phyloP scores from a whole-genome alignment of 1,284 basidiomycete genomes.

The Caloboletus firmus region DNA sequence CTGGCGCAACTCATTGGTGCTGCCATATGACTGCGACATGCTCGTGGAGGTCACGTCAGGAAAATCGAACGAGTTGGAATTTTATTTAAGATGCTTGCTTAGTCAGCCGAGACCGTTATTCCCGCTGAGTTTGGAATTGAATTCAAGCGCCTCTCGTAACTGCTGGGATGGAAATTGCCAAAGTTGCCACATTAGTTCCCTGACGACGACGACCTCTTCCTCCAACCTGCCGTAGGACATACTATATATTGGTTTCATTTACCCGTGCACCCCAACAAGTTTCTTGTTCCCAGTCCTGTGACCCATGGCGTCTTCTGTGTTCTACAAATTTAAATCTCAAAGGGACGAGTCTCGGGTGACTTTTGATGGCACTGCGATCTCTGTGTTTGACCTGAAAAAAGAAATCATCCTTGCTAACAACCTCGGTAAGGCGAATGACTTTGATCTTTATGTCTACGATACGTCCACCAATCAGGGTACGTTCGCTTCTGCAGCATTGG shows the following conservation, averaged over 20 bases:
- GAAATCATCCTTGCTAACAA: slow-evolving; percentile 97
- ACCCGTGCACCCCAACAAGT: slow-evolving; percentile 16
- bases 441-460: slow-evolving; percentile 90
- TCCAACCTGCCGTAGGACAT: slow-evolving; percentile 15
- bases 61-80: slow-evolving; percentile 19
- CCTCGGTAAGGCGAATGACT: slow-evolving; percentile 94
- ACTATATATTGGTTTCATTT: slow-evolving; percentile 25
- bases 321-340: slow-evolving; percentile 97
- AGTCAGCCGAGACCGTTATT: slow-evolving; percentile 11
- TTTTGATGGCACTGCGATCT: slow-evolving; percentile 98
- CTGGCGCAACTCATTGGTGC: slow-evolving; percentile 28
- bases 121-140: slow-evolving; percentile 9
- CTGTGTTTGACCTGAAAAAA: slow-evolving; percentile 98
- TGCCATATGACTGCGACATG: slow-evolving; percentile 34
- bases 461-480: slow-evolving; percentile 82
- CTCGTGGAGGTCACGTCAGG: neutral
- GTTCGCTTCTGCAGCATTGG: slow-evolving; percentile 35
- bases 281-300: slow-evolving; percentile 16
- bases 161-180: neutral
- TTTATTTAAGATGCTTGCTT: slow-evolving; percentile 19
- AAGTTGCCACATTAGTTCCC: neutral
- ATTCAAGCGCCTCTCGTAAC: slow-evolving; percentile 26
- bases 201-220: slow-evolving; percentile 16
- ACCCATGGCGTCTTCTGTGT: slow-evolving; percentile 89
- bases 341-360: slow-evolving; percentile 93